phyloP scores from a whole-genome alignment of 176 grass and related monocot genomes.

The Triticum timopheevii region DNA sequence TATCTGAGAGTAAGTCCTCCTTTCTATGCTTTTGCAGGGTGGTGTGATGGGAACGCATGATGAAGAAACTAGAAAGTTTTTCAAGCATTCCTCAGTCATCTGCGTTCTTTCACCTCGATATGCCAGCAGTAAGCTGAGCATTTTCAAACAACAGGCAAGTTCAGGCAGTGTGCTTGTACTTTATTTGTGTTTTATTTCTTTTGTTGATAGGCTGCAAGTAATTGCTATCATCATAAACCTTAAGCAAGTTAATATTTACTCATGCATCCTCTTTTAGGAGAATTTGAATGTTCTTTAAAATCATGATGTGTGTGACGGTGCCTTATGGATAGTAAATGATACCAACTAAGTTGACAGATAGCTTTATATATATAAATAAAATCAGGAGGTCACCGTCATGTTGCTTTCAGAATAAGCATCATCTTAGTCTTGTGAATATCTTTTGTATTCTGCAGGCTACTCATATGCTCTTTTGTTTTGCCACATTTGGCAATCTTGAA shows the following conservation, averaged over 20 bases:
- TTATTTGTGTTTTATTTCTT: background rate
- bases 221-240: background rate
- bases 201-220: background rate
- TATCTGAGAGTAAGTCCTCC: background rate
- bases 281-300: background rate
- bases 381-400: background rate
- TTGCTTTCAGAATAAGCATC: background rate
- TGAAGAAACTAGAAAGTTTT: slow-evolving; percentile 91
- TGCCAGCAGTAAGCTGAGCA: slow-evolving; percentile 91
- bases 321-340: background rate
- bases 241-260: background rate
- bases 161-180: background rate
- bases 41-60: slow-evolving; percentile 98
- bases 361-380: background rate
- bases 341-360: background rate
- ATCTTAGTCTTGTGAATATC: slow-evolving; percentile 22
- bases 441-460: slow-evolving; percentile 3
- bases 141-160: slow-evolving; percentile 96
- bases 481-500: slow-evolving; percentile 19
- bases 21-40: slow-evolving; percentile 53
- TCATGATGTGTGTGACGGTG: background rate
- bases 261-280: background rate
- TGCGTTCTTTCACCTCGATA: slow-evolving; percentile 93
- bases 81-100: slow-evolving; percentile 97
- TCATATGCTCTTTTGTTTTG: background rate